A percentile compares a stretch with the other conserved stretches of the same genome.
Conservation (phyloP, 257 asterid species). For the Ilex asprella region DNA sequence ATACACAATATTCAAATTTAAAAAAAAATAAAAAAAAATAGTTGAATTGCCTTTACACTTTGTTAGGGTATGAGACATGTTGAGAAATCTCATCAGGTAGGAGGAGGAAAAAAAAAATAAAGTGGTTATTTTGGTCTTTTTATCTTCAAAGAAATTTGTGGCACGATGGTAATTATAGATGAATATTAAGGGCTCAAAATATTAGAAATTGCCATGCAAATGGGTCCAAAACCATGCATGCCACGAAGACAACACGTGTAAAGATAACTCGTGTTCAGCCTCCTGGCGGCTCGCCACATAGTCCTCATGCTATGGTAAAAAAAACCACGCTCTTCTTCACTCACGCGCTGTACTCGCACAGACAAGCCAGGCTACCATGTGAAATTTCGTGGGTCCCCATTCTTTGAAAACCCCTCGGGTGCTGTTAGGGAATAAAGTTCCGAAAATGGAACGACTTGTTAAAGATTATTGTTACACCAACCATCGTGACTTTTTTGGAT, state of each 20-base stretch:
- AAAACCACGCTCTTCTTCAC: constrained; percentile 14
- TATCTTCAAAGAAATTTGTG: too few relatives aligned
- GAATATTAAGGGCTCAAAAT: background rate
- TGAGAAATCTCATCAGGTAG: too few relatives aligned
- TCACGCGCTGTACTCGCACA: too few relatives aligned
- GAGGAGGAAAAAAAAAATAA: too few relatives aligned
- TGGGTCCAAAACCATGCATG: constrained; percentile 19
- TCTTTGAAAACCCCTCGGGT: too few relatives aligned
- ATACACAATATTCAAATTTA: constrained; percentile 6
- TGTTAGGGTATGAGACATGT: too few relatives aligned
- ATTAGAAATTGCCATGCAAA: constrained; percentile 17
- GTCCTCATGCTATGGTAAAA: background rate
- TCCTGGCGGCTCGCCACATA: constrained; percentile 34
- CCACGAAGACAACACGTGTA: constrained; percentile 14
- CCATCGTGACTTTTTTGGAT: background rate
- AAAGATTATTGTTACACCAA: background rate
- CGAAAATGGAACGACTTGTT: too few relatives aligned
- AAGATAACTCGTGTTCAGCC: background rate
- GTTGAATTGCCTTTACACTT: too few relatives aligned
- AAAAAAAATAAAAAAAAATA: background rate
- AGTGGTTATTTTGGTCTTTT: constrained; percentile 4
- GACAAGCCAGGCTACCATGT: too few relatives aligned
- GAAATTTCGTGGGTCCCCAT: too few relatives aligned
- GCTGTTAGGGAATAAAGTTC: too few relatives aligned
- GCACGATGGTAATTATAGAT: too few relatives aligned